Percentiles rank a stretch among this genome's conserved stretches.
These are phyloP conservation scores for Pseudoturritis turrita DNA, from an alignment of 345 rosid genomes.

Conservation along the genomic window DNA sequence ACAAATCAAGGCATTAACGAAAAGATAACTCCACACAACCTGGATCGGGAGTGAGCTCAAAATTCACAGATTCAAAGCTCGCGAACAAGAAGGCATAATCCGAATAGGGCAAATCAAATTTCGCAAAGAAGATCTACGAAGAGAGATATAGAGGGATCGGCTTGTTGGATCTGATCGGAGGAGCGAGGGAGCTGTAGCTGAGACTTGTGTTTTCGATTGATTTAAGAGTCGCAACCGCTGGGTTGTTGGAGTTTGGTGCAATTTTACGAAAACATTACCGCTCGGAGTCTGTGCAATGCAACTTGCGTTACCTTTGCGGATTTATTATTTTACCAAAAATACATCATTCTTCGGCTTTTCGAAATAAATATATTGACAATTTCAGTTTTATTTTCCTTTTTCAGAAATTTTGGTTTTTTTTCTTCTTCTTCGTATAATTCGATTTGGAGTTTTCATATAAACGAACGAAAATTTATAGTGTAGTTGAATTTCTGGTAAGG, in stretches of 20 bases:
- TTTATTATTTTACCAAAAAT: not conserved
- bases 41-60: conserved; percentile 17
- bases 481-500: too few species aligned
- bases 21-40: not conserved
- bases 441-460: not conserved
- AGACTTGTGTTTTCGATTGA: not conserved
- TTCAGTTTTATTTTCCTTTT: not conserved
- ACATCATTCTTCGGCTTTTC: not conserved
- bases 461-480: too few species aligned
- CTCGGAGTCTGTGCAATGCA: conserved; percentile 15
- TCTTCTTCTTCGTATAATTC: not conserved
- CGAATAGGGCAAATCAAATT: not conserved
- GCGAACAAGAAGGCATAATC: not conserved
- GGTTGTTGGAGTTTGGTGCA: conserved; percentile 27
- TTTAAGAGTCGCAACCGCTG: conserved; percentile 8
- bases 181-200: not conserved
- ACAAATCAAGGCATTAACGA: not conserved
- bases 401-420: not conserved
- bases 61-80: conserved; percentile 10
- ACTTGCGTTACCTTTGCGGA: conserved; percentile 13
- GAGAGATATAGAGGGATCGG: not conserved
- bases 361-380: not conserved
- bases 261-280: conserved; percentile 17
- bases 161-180: conserved; percentile 19
- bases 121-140: not conserved